Conservation (phyloP, 2,329 filamentous ascomycete species). For the Xylariales sp. region DNA sequence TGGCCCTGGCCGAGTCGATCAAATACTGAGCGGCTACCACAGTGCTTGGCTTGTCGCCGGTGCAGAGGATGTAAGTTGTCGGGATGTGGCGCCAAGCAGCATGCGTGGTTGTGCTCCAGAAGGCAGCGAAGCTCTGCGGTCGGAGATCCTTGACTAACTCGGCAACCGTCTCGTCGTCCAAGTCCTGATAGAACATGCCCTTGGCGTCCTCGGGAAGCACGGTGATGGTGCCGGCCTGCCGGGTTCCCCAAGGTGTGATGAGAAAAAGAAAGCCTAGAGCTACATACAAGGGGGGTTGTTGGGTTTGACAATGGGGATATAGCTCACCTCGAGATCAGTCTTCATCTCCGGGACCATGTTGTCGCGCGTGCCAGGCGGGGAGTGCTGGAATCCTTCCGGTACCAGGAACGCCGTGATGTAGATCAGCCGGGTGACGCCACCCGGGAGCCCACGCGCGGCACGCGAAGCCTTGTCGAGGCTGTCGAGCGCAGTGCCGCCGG, state of each 20-base stretch:
- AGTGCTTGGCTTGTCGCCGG: constrained; percentile 9
- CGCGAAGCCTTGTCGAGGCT: constrained; percentile 15
- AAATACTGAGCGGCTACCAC: constrained; percentile 11
- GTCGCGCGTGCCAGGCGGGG: constrained; percentile 9
- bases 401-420: constrained; percentile 19
- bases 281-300: too few species aligned
- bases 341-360: constrained; percentile 2
- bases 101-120: constrained; percentile 14
- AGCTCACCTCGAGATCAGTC: constrained; percentile 3
- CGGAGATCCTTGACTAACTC: constrained; percentile 13
- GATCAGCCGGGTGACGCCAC: constrained; percentile 17
- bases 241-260: too few species aligned
- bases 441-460: constrained; percentile 8
- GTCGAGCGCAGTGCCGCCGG: constrained; percentile 15
- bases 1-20: constrained; percentile 10
- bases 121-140: constrained; percentile 17
- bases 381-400: constrained; percentile 17
- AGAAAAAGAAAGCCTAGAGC: too few species aligned
- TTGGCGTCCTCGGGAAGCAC: constrained; percentile 15
- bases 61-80: constrained; percentile 16
- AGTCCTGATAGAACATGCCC: constrained; percentile 19
- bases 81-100: constrained; percentile 19
- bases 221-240: constrained; percentile 13
- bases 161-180: constrained; percentile 13
- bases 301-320: constrained; percentile 3